Conservation (phyloP, 164 flowering plant genomes). For the Sedum album region DNA sequence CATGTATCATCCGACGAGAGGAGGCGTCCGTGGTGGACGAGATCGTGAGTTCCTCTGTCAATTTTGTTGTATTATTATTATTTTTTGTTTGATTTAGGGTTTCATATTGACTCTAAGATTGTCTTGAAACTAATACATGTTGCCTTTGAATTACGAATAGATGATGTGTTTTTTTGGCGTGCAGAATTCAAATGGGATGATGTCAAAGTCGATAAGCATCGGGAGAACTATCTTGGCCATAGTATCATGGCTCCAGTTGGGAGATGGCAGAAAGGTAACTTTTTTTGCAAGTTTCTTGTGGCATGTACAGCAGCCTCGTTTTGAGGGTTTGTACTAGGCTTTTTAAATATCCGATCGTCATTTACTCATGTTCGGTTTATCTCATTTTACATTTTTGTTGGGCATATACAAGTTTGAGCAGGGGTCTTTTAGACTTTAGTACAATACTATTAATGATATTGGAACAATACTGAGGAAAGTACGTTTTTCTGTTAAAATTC, state of each 20-base stretch:
- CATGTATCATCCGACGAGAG: constrained; percentile 95
- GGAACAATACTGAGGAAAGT: too few species aligned
- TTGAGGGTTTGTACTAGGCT: too few species aligned
- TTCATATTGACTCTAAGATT: neutral
- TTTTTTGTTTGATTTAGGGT: constrained; percentile 11
- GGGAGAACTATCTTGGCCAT: constrained; percentile 95
- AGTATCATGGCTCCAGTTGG: constrained; percentile 97
- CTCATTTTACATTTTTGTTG: too few species aligned
- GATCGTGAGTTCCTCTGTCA: constrained; percentile 56
- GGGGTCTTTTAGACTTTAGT: too few species aligned
- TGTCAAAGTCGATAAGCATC: constrained; percentile 89
- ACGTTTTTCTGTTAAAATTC: too few species aligned
- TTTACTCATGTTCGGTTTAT: too few species aligned
- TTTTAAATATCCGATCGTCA: too few species aligned
- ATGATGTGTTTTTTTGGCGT: constrained; percentile 5
- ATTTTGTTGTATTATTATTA: constrained; percentile 1
- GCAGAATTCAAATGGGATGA: constrained; percentile 97
- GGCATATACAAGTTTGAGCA: too few species aligned
- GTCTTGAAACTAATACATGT: too few species aligned
- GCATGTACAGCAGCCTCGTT: neutral
- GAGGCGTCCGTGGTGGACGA: constrained; percentile 91
- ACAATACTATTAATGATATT: too few species aligned
- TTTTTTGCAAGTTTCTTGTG: neutral
- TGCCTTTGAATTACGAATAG: neutral
- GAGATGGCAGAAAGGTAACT: constrained; percentile 97